These are phyloP conservation scores for Suhomyces terraborum DNA, from an alignment of 1,139 yeast species.

Conservation along the genomic window DNA sequence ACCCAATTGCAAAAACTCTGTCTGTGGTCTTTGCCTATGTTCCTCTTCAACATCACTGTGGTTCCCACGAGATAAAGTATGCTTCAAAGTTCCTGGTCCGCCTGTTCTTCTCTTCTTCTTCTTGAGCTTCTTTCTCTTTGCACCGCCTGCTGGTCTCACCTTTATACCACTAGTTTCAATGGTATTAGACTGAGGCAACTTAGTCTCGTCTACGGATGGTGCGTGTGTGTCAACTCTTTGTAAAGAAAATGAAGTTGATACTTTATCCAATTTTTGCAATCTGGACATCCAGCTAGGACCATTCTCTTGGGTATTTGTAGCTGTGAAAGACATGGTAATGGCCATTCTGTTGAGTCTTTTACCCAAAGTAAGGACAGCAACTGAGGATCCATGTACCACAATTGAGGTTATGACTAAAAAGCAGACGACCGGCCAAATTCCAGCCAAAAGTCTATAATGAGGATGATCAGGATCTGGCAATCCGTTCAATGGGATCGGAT, in stretches of 20 bases:
- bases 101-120: constrained; percentile 38
- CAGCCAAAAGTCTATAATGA: constrained; percentile 69
- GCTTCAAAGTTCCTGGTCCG: constrained; percentile 29
- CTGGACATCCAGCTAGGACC: constrained; percentile 81
- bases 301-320: constrained; percentile 63
- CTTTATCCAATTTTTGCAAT: constrained; percentile 73
- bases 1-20: constrained; percentile 48
- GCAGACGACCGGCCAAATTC: constrained; percentile 88
- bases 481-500: constrained; percentile 59
- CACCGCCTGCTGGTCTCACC: constrained; percentile 82
- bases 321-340: constrained; percentile 85
- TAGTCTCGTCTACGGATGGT: constrained; percentile 18
- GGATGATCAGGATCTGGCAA: constrained; percentile 57
- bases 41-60: constrained; percentile 28
- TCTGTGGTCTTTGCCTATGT: constrained; percentile 42
- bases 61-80: constrained; percentile 33
- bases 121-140: constrained; percentile 49
- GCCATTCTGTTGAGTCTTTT: constrained; percentile 89
- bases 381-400: constrained; percentile 94
- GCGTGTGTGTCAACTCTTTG: constrained; percentile 69
- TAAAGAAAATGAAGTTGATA: constrained; percentile 75
- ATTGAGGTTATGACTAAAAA: constrained; percentile 86
- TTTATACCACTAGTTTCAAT: constrained; percentile 68
- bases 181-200: constrained; percentile 32
- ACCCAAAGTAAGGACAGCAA: constrained; percentile 89